phyloP scores from a whole-genome alignment of 257 asterid species.

The Przewalskia tangutica region DNA sequence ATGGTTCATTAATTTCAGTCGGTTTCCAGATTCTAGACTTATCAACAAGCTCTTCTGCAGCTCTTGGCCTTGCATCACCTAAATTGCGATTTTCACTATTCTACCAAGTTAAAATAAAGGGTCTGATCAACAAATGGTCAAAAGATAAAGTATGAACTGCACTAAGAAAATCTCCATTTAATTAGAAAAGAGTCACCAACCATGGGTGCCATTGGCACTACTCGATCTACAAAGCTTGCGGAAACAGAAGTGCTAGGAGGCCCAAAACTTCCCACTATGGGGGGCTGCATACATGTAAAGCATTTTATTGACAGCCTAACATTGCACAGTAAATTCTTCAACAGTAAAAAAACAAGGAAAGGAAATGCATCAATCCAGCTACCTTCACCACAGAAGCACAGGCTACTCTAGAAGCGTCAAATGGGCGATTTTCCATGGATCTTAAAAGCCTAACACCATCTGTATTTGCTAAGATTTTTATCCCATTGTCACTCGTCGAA shows the following conservation, averaged over 20 bases:
- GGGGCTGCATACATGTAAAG: slow-evolving; percentile 25
- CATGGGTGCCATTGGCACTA: slow-evolving; percentile 34
- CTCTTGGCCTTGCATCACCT: slow-evolving; percentile 41
- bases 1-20: slow-evolving; percentile 44
- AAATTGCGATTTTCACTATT: slow-evolving; percentile 40
- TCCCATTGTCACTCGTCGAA: slow-evolving; percentile 55
- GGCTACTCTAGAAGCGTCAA: slow-evolving; percentile 40
- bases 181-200: slow-evolving; percentile 16
- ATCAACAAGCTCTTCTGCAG: slow-evolving; percentile 40
- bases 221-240: slow-evolving; percentile 40
- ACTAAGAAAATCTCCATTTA: not conserved
- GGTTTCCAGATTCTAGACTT: slow-evolving; percentile 53
- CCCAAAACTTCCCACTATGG: slow-evolving; percentile 33
- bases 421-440: slow-evolving; percentile 36
- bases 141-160: not conserved
- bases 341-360: not conserved
- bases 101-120: slow-evolving; percentile 21
- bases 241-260: slow-evolving; percentile 30
- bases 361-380: not conserved
- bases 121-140: slow-evolving; percentile 2
- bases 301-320: slow-evolving; percentile 1
- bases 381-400: slow-evolving; percentile 40
- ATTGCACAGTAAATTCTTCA: not conserved
- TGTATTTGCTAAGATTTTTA: slow-evolving; percentile 48
- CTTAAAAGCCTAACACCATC: slow-evolving; percentile 47